Evolutionary conservation across 2,329 filamentous ascomycete genomes (phyloP).

Genomic region (Fusarium verticillioides): DNA sequence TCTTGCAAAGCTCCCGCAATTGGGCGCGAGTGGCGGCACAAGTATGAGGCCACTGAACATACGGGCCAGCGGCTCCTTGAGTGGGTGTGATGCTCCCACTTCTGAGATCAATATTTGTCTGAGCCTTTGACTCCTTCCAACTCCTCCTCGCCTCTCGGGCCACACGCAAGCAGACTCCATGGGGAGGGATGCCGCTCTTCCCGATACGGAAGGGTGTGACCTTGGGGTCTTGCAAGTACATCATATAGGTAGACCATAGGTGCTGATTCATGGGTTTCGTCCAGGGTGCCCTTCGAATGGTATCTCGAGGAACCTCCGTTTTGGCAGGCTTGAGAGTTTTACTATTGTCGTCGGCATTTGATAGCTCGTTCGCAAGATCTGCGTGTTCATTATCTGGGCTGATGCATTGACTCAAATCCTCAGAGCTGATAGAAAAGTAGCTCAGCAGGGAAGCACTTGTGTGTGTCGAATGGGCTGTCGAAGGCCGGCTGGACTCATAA

Average conservation of each 20-base stretch:
- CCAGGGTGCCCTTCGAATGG: constrained; percentile 67
- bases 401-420: constrained; percentile 63
- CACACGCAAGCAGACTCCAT: constrained; percentile 72
- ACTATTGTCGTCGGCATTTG: constrained; percentile 45
- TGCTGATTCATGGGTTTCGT: constrained; percentile 73
- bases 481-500: constrained; percentile 68
- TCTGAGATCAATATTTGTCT: constrained; percentile 50
- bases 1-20: constrained; percentile 70
- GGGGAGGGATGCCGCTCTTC: constrained; percentile 71
- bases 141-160: constrained; percentile 73
- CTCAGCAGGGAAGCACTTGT: constrained; percentile 69
- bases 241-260: constrained; percentile 72
- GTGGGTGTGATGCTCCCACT: constrained; percentile 69
- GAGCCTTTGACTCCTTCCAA: constrained; percentile 70
- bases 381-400: constrained; percentile 58
- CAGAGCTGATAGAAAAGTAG: constrained; percentile 65
- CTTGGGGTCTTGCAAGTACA: constrained; percentile 74
- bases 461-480: constrained; percentile 68
- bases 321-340: constrained; percentile 47
- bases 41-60: constrained; percentile 72
- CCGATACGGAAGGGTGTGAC: constrained; percentile 74
- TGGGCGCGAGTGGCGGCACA: constrained; percentile 70
- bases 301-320: constrained; percentile 36
- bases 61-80: constrained; percentile 56
- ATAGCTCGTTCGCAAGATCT: constrained; percentile 41